These are phyloP conservation scores for Hortiboletus rubellus DNA, from an alignment of 1,284 basidiomycete genomes.

Conservation along the genomic window DNA sequence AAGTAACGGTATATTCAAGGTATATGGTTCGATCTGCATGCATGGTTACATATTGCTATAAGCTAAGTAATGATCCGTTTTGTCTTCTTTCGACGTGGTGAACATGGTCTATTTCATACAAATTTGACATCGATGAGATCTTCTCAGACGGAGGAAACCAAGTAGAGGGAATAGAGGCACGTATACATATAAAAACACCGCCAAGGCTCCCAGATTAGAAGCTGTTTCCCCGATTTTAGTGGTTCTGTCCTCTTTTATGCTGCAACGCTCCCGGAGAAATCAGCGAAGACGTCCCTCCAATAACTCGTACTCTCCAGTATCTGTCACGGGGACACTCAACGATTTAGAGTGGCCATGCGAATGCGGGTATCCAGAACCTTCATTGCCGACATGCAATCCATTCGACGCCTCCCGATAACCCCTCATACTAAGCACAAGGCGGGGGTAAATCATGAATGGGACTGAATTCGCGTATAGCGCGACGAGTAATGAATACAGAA, in stretches of 20 bases:
- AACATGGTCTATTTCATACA: background rate
- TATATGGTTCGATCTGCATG: background rate
- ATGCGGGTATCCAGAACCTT: background rate
- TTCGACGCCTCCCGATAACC: background rate
- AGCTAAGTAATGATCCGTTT: background rate
- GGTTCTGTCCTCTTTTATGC: background rate
- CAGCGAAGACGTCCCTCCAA: background rate
- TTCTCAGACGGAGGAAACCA: background rate
- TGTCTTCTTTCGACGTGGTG: background rate
- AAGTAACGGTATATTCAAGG: background rate
- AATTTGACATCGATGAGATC: background rate
- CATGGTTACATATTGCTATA: background rate
- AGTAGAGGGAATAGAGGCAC: background rate
- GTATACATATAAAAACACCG: too few relatives aligned
- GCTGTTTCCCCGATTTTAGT: background rate
- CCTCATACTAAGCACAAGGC: conserved; percentile 7
- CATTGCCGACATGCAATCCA: background rate
- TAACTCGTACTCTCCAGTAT: background rate
- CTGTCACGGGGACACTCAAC: background rate
- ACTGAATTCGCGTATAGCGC: background rate
- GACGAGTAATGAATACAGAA: background rate
- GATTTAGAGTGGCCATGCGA: background rate
- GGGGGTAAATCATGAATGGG: conserved; percentile 9
- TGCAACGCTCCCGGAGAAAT: background rate
- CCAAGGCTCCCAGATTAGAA: background rate